Evolutionary conservation across 768 basidiomycete species (phyloP).

Genomic region (Suillus cothurnatus): DNA sequence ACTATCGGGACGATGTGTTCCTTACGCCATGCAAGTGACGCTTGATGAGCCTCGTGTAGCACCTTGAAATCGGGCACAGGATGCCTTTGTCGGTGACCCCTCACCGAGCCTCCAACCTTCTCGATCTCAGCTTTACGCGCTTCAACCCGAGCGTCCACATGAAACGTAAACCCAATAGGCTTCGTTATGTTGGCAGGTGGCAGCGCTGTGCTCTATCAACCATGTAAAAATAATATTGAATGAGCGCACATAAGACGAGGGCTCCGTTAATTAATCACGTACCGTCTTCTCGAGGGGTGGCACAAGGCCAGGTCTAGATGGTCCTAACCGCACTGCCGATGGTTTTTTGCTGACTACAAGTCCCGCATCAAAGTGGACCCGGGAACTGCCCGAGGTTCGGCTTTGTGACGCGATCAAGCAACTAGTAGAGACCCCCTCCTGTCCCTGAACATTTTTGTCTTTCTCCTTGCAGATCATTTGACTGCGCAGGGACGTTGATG

Average conservation of each 20-base stretch:
- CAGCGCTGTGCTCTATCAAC: constrained; percentile 21
- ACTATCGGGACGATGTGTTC: constrained; percentile 50
- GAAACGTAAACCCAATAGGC: constrained; percentile 56
- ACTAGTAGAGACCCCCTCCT: constrained; percentile 9
- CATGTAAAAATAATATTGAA: constrained; percentile 13
- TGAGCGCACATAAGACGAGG: constrained; percentile 28
- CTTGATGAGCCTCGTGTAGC: constrained; percentile 49
- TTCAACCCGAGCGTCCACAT: constrained; percentile 49
- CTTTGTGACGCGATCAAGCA: not conserved
- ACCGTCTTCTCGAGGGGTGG: constrained; percentile 34
- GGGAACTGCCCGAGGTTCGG: constrained; percentile 12
- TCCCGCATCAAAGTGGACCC: constrained; percentile 6
- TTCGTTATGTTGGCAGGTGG: constrained; percentile 41
- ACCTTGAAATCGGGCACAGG: constrained; percentile 56
- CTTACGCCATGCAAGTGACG: constrained; percentile 42
- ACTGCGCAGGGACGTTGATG: constrained; percentile 18
- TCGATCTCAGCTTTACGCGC: constrained; percentile 43
- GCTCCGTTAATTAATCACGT: constrained; percentile 29
- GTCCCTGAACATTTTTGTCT: constrained; percentile 15
- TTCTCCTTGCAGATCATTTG: constrained; percentile 14
- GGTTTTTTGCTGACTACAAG: constrained; percentile 4
- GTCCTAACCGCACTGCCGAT: constrained; percentile 14
- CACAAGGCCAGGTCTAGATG: constrained; percentile 23
- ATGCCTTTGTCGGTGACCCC: constrained; percentile 23
- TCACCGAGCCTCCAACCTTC: constrained; percentile 15